A percentile compares a stretch with the other conserved stretches of the same genome.
phyloP scores from a whole-genome alignment of 371 early-diverging fungal species.

The Rhizomucor pusillus region DNA sequence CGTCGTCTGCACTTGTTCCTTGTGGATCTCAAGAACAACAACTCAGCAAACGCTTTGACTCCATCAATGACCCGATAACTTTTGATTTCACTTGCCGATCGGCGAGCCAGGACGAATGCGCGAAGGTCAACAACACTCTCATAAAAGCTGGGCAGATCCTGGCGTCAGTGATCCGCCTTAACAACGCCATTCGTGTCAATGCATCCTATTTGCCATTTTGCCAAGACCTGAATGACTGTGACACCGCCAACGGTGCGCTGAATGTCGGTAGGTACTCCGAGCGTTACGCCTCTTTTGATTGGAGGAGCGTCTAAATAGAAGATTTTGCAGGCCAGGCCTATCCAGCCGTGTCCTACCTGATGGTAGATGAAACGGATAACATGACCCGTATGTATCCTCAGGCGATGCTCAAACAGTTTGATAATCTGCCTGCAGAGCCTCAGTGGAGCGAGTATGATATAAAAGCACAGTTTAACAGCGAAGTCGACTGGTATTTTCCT shows the following conservation, averaged over 20 bases:
- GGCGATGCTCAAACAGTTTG: slow-evolving; percentile 59
- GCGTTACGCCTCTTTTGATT: background rate
- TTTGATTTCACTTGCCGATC: slow-evolving; percentile 12
- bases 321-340: slow-evolving; percentile 26
- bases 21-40: slow-evolving; percentile 1
- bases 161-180: slow-evolving; percentile 33
- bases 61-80: background rate
- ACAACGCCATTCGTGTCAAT: slow-evolving; percentile 47
- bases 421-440: slow-evolving; percentile 24
- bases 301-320: background rate
- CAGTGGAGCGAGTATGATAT: slow-evolving; percentile 50
- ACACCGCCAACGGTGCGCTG: slow-evolving; percentile 12
- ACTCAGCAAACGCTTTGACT: background rate
- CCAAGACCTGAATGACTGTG: slow-evolving; percentile 26
- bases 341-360: slow-evolving; percentile 45
- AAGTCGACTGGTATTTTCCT: slow-evolving; percentile 49
- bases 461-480: slow-evolving; percentile 59
- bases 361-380: slow-evolving; percentile 37
- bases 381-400: slow-evolving; percentile 63
- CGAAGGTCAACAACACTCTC: slow-evolving; percentile 25
- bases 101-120: slow-evolving; percentile 13
- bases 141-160: slow-evolving; percentile 34
- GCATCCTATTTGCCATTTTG: slow-evolving; percentile 58
- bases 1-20: background rate
- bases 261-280: slow-evolving; percentile 27